Base-by-base conservation (phyloP, 2,329 filamentous ascomycete genomes). In the Grosmannia penicillata region DNA sequence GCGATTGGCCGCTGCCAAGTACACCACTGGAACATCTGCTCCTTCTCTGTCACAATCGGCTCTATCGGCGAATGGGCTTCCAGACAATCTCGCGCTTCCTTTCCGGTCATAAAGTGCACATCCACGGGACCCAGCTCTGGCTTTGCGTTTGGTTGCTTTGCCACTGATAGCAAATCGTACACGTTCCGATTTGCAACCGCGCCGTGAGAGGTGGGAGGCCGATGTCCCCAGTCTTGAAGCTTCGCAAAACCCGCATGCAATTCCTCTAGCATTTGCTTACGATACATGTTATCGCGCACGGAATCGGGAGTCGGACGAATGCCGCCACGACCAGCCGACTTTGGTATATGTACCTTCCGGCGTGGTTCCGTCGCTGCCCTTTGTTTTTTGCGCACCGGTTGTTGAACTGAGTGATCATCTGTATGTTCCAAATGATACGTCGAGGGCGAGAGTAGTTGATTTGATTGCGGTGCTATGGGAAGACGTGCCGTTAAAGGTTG, bases 21-120 rank as follows among this genome's bases (percentile, higher is more conserved):
- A n/a, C 38, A 43, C 51, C 51, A 53, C 19, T 24, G 37, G 37
- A 53, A 53, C 36, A 40, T 45, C 37, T 53, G 51, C 33, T 52
- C 50, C 14, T 40, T 43, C 11, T 47, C 36, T 4, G 51, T 51
- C 28, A 53, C 43, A 27, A 53, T 44, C 1, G 51, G 51, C 30
- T 39, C 44, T 10, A 19, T 18, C n/a, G 45, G 44, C 17, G 44
- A 39, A 2, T 37, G 41, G 2, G 17, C n/a, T 4, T 50, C 48
- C 15, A 50, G 39, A 40, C 44, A 35, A 2, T 22, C 29, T 8
- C 33, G 29, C 3, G 48, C 48, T 28, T 48, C 48, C 5, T 42
- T 30, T 11, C 47, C 48, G 1, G 45, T 40, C 33, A 49, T 8
- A 10, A 45, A 30, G 14, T 42, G 42, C 21, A 28, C 48, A 14